Evolutionary conservation across 148 eudicot species (phyloP).

Genomic region (Fallopia convolvulus): DNA sequence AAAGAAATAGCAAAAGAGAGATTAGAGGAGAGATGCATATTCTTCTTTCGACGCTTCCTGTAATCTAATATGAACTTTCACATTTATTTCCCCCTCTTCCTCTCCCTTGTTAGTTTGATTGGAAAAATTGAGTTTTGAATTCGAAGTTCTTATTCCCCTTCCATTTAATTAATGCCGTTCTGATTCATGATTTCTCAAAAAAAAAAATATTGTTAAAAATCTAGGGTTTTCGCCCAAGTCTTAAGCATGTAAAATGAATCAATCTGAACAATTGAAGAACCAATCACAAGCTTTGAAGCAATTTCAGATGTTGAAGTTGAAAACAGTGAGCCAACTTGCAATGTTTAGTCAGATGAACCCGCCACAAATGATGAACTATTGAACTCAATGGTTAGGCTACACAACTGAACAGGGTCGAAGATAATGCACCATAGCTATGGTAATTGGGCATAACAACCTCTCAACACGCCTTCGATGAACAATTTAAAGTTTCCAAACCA

Average conservation of each 20-base stretch:
- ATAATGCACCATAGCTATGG: conserved; percentile 39
- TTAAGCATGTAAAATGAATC: background rate
- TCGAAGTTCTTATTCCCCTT: too few relatives aligned
- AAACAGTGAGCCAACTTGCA: background rate
- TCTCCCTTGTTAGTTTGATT: too few relatives aligned
- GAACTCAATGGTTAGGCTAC: conserved; percentile 20
- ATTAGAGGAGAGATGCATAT: too few relatives aligned
- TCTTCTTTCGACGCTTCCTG: too few relatives aligned
- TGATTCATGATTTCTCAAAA: too few relatives aligned
- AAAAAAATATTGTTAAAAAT: too few relatives aligned
- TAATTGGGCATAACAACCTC: conserved; percentile 47
- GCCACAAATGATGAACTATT: conserved; percentile 24
- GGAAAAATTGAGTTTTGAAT: too few relatives aligned
- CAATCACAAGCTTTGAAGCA: background rate
- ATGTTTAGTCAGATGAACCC: conserved; percentile 10
- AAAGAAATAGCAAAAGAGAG: too few relatives aligned
- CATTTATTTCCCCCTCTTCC: too few relatives aligned
- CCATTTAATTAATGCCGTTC: too few relatives aligned
- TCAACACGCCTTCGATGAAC: conserved; percentile 27
- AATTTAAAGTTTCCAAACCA: conserved; percentile 37
- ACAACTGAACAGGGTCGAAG: conserved; percentile 33
- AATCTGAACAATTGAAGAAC: background rate
- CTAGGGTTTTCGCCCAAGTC: too few relatives aligned
- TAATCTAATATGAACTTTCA: too few relatives aligned
- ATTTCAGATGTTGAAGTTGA: conserved; percentile 5